A percentile compares a stretch with the other conserved stretches of the same genome.
Evolutionary conservation across 805 yeast genomes (phyloP).

Genomic region (Wickerhamiella allomyrinae): DNA sequence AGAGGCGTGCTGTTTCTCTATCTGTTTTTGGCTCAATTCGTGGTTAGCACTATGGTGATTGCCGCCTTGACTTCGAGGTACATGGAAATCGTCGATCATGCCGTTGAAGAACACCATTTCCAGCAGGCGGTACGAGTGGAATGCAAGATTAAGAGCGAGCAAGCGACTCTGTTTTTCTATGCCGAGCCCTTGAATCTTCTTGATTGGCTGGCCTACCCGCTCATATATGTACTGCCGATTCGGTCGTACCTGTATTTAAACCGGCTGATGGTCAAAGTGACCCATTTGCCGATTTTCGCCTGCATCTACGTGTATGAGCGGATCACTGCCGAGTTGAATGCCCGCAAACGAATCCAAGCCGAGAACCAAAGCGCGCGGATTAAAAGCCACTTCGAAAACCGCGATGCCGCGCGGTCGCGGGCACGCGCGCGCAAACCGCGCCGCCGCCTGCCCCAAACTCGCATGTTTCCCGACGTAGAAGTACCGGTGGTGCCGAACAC

Average conservation of each 20-base stretch:
- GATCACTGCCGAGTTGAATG: slow-evolving; percentile 9
- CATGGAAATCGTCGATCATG: slow-evolving; percentile 23
- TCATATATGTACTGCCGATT: slow-evolving; percentile 22
- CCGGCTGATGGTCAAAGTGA: slow-evolving; percentile 24
- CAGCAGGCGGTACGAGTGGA: slow-evolving; percentile 27
- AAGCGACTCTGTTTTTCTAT: slow-evolving; percentile 25
- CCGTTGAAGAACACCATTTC: slow-evolving; percentile 28
- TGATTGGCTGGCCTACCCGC: slow-evolving; percentile 22
- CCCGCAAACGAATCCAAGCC: slow-evolving; percentile 11
- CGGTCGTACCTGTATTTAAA: slow-evolving; percentile 22
- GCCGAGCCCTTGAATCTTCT: slow-evolving; percentile 27
- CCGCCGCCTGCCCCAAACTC: not conserved
- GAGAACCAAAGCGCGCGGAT: slow-evolving; percentile 13
- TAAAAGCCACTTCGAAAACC: slow-evolving; percentile 9
- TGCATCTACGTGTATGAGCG: slow-evolving; percentile 24
- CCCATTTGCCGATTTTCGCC: slow-evolving; percentile 26
- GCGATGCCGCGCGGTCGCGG: not conserved
- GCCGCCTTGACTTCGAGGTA: slow-evolving; percentile 34
- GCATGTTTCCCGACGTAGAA: not conserved
- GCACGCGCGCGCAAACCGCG: not conserved
- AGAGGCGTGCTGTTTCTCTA: slow-evolving; percentile 35
- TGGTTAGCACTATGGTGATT: slow-evolving; percentile 40
- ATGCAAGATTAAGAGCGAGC: slow-evolving; percentile 26
- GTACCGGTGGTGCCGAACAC: slow-evolving; percentile 5
- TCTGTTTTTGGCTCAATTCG: slow-evolving; percentile 39